Evolutionary conservation across 2,329 filamentous ascomycete species (phyloP), one percentile per base, ranked within the genome.

Genomic region (Fusarium lyarnte): DNA sequence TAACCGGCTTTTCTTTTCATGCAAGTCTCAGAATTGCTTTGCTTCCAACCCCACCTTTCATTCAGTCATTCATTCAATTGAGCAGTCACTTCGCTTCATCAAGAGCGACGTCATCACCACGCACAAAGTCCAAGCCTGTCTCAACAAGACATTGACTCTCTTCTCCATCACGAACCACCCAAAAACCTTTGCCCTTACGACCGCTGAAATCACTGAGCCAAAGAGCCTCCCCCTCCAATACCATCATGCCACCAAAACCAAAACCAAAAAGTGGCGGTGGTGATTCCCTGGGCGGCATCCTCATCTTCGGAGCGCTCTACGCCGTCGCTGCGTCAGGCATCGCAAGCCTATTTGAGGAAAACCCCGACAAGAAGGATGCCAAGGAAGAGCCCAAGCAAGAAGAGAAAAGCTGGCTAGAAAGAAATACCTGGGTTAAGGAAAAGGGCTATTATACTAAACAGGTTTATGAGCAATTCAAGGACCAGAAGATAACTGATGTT

Each of bases 11-110:
- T 39, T 41, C 25, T 14, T 16, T 13, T 5, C 21, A 29, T 54
- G 36, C 25, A 1, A 31, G 51, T 41, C 51, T 54, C 35, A 53
- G 33, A 53, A 53, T 53, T 54, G 35, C 51, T 25, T 52, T 25
- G 47, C 12, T n/a, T 8, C 4, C 3, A 35, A 36, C 31, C n/a
- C 31, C 31, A 51, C 47, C 52, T 14, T 19, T 10, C 21, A n/a
- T 31, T 17, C 21, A 17, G 4, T 31, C 29, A 31, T 31, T 12
- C 29, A 31, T 47, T 57, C 17, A 25, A 8, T 23, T 19, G 29
- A 33, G 8, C 46, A 49, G 46, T 57, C 23, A 25, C 31, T 35
- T n/a, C 17, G 3, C 17, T 29, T n/a, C 19, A n/a, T 16, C 12
- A 17, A 31, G 17, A 19, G 2, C 27, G 4, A 4, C 25, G 21